Conservation (phyloP, 75 land plant species). For the Selaginella moellendorffii region DNA sequence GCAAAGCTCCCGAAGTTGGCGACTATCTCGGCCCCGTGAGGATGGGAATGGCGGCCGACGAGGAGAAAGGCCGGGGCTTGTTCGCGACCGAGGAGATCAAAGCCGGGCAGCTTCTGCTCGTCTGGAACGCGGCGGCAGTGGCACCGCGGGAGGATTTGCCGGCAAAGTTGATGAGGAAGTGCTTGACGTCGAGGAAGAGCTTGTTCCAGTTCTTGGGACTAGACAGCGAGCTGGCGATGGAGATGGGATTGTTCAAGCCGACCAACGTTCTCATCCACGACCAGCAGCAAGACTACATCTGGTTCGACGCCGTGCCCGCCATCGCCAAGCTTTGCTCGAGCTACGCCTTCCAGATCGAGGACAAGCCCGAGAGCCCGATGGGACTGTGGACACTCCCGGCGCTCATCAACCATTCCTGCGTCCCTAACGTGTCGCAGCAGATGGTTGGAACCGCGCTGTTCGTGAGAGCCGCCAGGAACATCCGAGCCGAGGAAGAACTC, state of each 20-base stretch:
- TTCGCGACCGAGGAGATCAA: not conserved
- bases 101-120: not conserved
- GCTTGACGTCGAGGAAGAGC: not conserved
- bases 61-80: not conserved
- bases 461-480: constrained; percentile 9
- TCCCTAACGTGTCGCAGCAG: constrained; percentile 13
- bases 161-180: not conserved
- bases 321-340: not conserved
- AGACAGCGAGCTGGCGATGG: not conserved
- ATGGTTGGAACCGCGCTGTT: constrained; percentile 20
- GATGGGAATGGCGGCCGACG: not conserved
- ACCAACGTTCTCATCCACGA: not conserved
- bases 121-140: not conserved
- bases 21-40: not conserved
- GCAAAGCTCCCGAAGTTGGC: not conserved
- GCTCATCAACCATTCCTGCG: constrained; percentile 25
- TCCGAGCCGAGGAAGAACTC: constrained; percentile 12
- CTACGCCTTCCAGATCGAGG: not conserved
- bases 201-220: not conserved
- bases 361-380: not conserved
- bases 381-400: constrained; percentile 26
- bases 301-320: not conserved
- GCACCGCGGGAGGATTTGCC: not conserved
- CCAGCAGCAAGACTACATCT: not conserved
- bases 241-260: not conserved